Evolutionary conservation across 1,139 yeast species (phyloP), one percentile per base, ranked within the genome.

Genomic region (Yamadazyma dushanensis): DNA sequence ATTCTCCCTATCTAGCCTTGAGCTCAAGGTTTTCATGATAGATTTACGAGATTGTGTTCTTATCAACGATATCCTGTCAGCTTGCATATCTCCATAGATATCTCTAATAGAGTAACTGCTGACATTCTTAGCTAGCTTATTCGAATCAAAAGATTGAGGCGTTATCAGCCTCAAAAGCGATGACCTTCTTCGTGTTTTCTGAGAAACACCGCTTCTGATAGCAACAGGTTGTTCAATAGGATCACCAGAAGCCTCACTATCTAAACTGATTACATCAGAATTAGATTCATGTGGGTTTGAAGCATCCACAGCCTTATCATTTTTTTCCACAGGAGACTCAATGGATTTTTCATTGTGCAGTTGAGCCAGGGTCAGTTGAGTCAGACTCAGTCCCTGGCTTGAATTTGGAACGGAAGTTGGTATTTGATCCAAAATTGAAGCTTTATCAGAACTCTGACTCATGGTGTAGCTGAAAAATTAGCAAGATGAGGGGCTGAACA

Each of bases 1-100:
- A 27, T 45, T 53, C 20, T 25, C 39, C 16, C 35, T 39, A 30
- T 48, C 56, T 16, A 51, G 50, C 37, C 58, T 33, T 9, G 52
- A 39, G 29, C 56, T 44, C 14, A 57, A 46, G 3, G 53, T 45
- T 16, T 57, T 54, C 24, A 71, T 51, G 16, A 71, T 65, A 3
- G 73, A 62, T 16, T 51, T 53, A 31, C 60, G 56, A 0, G 74
- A 63, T 16, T 53, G 57, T 1, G 68, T 59, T 37, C 76, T 54
- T 25, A 49, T 53, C 25, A 70, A 44, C 7, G 53, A 40, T 17
- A 64, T 59, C 14, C 51, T 53, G 19, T 49, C 43, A 4, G 57
- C 54, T 26, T 43, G 39, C 44, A 55, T 35, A 33, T 56, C 59
- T 3, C 66, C 64, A 31, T 58, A 61, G 15, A 62, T 61, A 16